A percentile compares a stretch with the other conserved stretches of the same genome.
These are phyloP conservation scores for Mallotus japonicus DNA, from an alignment of 441 rosid species.

Conservation along the genomic window DNA sequence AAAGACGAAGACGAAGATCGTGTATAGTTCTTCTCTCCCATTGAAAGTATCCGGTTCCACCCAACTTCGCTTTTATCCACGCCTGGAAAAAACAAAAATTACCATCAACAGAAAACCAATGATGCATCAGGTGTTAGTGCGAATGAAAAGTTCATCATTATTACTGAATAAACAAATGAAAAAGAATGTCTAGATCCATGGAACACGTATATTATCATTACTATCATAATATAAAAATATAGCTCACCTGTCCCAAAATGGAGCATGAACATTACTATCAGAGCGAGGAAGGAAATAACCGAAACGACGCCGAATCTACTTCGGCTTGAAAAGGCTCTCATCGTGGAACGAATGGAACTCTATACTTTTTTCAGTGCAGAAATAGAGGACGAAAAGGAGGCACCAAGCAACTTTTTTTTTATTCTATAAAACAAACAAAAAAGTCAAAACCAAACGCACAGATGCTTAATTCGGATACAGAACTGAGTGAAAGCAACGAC, in stretches of 20 bases:
- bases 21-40: conserved; percentile 13
- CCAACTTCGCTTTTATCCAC: not conserved
- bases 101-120: not conserved
- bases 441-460: not conserved
- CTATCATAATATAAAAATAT: not conserved
- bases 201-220: not conserved
- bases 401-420: conserved; percentile 1
- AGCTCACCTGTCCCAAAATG: conserved; percentile 28
- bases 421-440: not conserved
- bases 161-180: conserved; percentile 1
- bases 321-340: conserved; percentile 17
- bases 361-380: not conserved
- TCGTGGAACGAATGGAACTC: conserved; percentile 13
- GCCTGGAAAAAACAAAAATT: not conserved
- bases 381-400: not conserved
- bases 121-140: conserved; percentile 2
- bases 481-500: conserved; percentile 7
- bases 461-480: not conserved
- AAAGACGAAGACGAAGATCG: conserved; percentile 7
- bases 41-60: not conserved
- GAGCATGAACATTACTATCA: conserved; percentile 19
- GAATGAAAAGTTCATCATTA: not conserved
- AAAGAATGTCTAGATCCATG: conserved; percentile 19
- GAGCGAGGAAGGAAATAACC: conserved; percentile 20
- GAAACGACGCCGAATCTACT: conserved; percentile 23